These are phyloP conservation scores for Kazachstania psychrophila DNA, from an alignment of 805 yeast genomes.

Conservation along the genomic window DNA sequence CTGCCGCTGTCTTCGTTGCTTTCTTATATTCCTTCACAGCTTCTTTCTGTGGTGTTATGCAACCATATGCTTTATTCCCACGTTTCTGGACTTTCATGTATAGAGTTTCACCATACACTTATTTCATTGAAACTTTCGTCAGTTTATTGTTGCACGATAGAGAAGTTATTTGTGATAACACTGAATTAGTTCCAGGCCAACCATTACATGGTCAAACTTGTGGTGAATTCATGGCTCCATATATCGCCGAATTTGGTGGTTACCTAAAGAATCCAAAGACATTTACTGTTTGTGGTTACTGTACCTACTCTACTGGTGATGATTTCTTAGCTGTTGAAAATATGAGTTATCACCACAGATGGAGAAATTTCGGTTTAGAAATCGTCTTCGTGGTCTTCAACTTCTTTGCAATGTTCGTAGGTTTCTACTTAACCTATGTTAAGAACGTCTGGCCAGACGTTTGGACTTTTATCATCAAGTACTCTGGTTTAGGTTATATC, in stretches of 20 bases:
- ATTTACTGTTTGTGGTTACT: slow-evolving; percentile 34
- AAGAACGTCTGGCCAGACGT: slow-evolving; percentile 15
- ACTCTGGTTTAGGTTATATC: slow-evolving; percentile 1
- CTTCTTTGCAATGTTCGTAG: slow-evolving; percentile 27
- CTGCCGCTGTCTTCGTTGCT: slow-evolving; percentile 55
- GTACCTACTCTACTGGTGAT: slow-evolving; percentile 33
- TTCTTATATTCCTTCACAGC: slow-evolving; percentile 28
- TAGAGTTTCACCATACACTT: slow-evolving; percentile 57
- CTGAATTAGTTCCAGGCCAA: slow-evolving; percentile 42
- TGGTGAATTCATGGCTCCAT: slow-evolving; percentile 40
- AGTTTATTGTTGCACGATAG: slow-evolving; percentile 41
- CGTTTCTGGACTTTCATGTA: slow-evolving; percentile 71
- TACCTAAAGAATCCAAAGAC: slow-evolving; percentile 43
- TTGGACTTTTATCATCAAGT: slow-evolving; percentile 6
- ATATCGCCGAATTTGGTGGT: slow-evolving; percentile 40
- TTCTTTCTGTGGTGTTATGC: slow-evolving; percentile 33
- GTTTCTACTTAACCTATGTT: slow-evolving; percentile 17
- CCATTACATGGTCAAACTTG: slow-evolving; percentile 59
- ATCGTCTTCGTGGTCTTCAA: slow-evolving; percentile 46
- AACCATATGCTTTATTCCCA: slow-evolving; percentile 41
- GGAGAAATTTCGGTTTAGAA: slow-evolving; percentile 55
- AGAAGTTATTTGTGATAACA: slow-evolving; percentile 38
- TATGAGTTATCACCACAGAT: slow-evolving; percentile 37
- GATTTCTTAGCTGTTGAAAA: slow-evolving; percentile 33
- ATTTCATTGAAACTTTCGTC: slow-evolving; percentile 45